Conservation (phyloP, 495 filamentous ascomycete species). For the Neurospora sublineolata region DNA sequence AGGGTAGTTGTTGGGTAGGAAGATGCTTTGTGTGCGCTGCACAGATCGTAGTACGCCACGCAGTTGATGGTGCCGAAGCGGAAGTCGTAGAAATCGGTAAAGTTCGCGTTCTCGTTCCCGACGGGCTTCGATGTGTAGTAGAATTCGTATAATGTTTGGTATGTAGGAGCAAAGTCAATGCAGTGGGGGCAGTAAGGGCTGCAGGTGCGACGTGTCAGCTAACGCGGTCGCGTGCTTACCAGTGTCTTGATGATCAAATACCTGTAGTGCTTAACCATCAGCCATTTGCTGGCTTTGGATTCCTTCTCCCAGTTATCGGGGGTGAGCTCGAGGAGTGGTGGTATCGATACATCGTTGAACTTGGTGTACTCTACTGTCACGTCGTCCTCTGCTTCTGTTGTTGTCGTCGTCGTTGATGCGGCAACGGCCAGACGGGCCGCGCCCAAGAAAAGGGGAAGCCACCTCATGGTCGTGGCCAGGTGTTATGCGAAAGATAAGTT, state of each 20-base stretch:
- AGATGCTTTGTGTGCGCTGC: slow-evolving; percentile 48
- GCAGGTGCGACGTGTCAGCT: not conserved
- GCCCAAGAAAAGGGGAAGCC: slow-evolving; percentile 28
- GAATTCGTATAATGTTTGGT: slow-evolving; percentile 89
- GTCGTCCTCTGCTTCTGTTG: slow-evolving; percentile 25
- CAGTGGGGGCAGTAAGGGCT: slow-evolving; percentile 70
- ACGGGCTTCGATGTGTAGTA: slow-evolving; percentile 83
- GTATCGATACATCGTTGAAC: slow-evolving; percentile 75
- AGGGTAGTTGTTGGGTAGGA: slow-evolving; percentile 67
- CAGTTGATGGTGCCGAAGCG: slow-evolving; percentile 82
- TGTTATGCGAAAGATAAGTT: not conserved
- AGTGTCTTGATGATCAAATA: slow-evolving; percentile 9
- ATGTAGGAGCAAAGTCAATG: slow-evolving; percentile 65
- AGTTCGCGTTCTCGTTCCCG: slow-evolving; percentile 25
- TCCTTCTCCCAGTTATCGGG: slow-evolving; percentile 32
- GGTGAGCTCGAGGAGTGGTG: slow-evolving; percentile 50
- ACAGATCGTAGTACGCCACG: slow-evolving; percentile 64
- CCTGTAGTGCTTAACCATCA: slow-evolving; percentile 42
- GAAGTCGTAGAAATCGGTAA: slow-evolving; percentile 74
- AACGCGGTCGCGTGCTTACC: not conserved
- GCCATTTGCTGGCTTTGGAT: slow-evolving; percentile 26
- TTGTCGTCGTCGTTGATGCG: slow-evolving; percentile 14
- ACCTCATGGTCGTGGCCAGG: slow-evolving; percentile 16
- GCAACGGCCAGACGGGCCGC: slow-evolving; percentile 26
- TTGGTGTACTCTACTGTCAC: slow-evolving; percentile 41